Base-by-base conservation (phyloP, 257 asterid genomes). In the Verbascum thapsus region DNA sequence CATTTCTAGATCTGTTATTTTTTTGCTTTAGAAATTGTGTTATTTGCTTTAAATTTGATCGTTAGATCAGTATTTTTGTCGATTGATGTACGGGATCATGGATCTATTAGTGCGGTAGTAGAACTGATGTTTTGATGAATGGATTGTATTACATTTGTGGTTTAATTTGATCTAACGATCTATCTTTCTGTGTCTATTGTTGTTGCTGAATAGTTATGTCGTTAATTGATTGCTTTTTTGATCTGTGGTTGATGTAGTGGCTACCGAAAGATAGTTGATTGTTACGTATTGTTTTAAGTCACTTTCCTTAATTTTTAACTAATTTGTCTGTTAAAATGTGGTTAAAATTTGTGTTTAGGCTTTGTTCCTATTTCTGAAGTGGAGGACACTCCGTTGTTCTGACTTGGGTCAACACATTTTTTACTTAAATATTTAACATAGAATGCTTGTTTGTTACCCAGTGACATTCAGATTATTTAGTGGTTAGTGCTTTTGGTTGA, bases 311-410 rank as follows among this genome's bases (percentile, higher is more conserved):
- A 2, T 48, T 26, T 26, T 26, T 45, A 2, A 30, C 23, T 34
- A 26, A 49, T 10, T 7, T 5, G 17, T 15, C 17, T 26, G 8
- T 15, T 47, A 35, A 8, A 47, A 34, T 56, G 42, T 43, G 43
- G 4, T 42, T 26, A 4, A n/a, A n/a, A 8, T 8, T 42, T 13
- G 42, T 42, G 8, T n/a, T 23, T 22, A 42, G 8, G 42, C n/a
- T 40, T 43, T 22, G 40, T 13, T 23, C 10, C 35, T 43, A 8
- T 43, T 42, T 59, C 8, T 22, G 11, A 34, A 7, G 19, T 58
- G 40, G 19, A 45, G n/a, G 16, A 7, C 18, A 26, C n/a, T n/a
- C n/a, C n/a, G 53, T 48, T 39, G 63, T 19, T 57, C 38, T 57
- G 10, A 57, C 15, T 40, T 38, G 39, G 19, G 30, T 10, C 12